Conservation (phyloP, 345 rosid genomes). For the Sonneratia alba region DNA sequence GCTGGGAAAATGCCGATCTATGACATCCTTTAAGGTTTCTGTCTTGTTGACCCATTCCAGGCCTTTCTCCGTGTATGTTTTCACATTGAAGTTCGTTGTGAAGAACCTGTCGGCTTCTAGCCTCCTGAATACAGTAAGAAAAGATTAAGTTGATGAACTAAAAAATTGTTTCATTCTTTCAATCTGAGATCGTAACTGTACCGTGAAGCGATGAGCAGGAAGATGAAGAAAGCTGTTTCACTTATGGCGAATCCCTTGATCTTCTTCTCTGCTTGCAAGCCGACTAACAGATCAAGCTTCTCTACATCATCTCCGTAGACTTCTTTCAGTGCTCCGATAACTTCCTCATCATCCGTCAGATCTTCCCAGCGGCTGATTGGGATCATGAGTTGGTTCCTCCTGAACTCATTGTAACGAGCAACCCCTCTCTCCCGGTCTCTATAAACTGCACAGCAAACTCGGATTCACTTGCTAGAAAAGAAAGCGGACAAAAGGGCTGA, state of each 20-base stretch:
- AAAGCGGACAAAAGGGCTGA: not conserved
- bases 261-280: conserved; percentile 61
- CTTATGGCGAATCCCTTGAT: conserved; percentile 76
- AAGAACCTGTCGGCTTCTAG: conserved; percentile 69
- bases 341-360: conserved; percentile 49
- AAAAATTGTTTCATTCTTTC: not conserved
- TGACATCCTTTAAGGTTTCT: conserved; percentile 53
- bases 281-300: conserved; percentile 56
- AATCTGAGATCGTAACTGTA: not conserved
- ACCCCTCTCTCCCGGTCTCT: conserved; percentile 66
- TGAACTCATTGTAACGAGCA: conserved; percentile 59
- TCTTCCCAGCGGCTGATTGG: conserved; percentile 68
- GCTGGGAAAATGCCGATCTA: conserved; percentile 46
- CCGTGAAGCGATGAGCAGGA: conserved; percentile 66
- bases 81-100: conserved; percentile 53
- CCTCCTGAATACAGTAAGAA: conserved; percentile 30
- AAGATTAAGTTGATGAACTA: not conserved
- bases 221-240: conserved; percentile 70
- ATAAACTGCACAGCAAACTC: conserved; percentile 30
- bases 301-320: conserved; percentile 64
- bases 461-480: not conserved
- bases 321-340: conserved; percentile 32
- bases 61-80: conserved; percentile 51
- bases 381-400: conserved; percentile 54
- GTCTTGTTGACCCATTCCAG: conserved; percentile 63